phyloP scores from a whole-genome alignment of 2,329 filamentous ascomycete species.

The Paecilomyces niveus region DNA sequence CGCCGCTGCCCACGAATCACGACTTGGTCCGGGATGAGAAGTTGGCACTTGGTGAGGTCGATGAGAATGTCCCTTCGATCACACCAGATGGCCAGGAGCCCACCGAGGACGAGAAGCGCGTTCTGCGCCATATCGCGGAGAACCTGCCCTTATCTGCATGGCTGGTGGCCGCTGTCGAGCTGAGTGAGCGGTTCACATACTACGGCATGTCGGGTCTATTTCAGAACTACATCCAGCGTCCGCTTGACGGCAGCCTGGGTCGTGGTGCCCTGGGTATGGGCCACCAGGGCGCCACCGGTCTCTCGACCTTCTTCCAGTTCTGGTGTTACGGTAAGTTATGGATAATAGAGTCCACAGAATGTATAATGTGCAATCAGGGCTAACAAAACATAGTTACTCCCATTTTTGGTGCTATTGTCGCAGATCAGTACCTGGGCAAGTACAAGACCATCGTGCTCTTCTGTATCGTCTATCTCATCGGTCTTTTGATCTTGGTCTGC shows the following conservation, averaged over 20 bases:
- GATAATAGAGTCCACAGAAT: not conserved
- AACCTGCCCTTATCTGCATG: constrained; percentile 50
- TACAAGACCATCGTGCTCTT: constrained; percentile 55
- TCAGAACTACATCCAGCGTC: constrained; percentile 49
- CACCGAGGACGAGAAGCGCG: constrained; percentile 44
- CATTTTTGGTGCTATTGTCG: constrained; percentile 51
- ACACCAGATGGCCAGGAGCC: constrained; percentile 47
- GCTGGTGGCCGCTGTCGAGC: constrained; percentile 51
- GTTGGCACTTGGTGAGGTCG: constrained; percentile 9
- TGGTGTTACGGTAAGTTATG: constrained; percentile 42
- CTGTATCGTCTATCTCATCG: constrained; percentile 51
- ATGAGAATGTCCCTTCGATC: constrained; percentile 22
- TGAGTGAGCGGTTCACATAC: constrained; percentile 54
- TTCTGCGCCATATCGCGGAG: constrained; percentile 48
- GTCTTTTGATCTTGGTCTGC: constrained; percentile 47
- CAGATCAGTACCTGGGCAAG: constrained; percentile 55
- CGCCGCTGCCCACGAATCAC: constrained; percentile 1
- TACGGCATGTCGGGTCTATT: constrained; percentile 50
- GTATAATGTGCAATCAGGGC: not conserved
- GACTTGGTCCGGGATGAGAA: not conserved
- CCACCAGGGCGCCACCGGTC: constrained; percentile 40
- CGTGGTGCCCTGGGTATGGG: constrained; percentile 38
- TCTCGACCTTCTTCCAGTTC: constrained; percentile 50
- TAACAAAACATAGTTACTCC: constrained; percentile 39
- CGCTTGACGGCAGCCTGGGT: constrained; percentile 30